A percentile compares a stretch with the other conserved stretches of the same genome.
phyloP scores from a whole-genome alignment of 2,329 filamentous ascomycete species.

The Stagonosporopsis rhizophila region DNA sequence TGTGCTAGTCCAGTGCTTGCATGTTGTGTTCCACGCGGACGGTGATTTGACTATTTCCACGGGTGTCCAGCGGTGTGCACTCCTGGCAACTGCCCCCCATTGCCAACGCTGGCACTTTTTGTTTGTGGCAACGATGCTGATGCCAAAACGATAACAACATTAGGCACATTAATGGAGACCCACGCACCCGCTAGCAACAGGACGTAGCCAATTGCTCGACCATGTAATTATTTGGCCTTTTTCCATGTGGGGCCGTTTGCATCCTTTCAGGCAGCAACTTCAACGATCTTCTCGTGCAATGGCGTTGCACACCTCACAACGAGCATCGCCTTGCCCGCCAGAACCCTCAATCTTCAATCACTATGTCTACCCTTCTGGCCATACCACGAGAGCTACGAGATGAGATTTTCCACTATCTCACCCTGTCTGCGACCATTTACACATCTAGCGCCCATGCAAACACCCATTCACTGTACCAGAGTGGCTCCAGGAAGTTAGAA shows the following conservation, averaged over 20 bases:
- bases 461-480: constrained; percentile 19
- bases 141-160: not conserved
- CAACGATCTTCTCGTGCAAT: not conserved
- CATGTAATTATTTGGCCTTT: not conserved
- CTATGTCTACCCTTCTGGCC: constrained; percentile 21
- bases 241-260: not conserved
- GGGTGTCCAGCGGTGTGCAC: not conserved
- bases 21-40: not conserved
- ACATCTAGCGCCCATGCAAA: constrained; percentile 29
- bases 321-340: not conserved
- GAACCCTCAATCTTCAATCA: not conserved
- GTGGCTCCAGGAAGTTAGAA: constrained; percentile 1
- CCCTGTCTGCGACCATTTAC: constrained; percentile 30
- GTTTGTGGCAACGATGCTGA: not conserved
- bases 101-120: not conserved
- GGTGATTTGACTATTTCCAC: not conserved
- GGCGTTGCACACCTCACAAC: not conserved
- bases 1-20: not conserved
- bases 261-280: constrained; percentile 18
- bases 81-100: not conserved
- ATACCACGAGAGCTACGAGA: constrained; percentile 42
- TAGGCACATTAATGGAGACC: not conserved
- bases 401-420: constrained; percentile 31
- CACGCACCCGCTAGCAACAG: not conserved
- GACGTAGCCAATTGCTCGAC: not conserved